Percentiles rank a stretch among this genome's conserved stretches.
These are phyloP conservation scores for Choanephora cucurbitarum DNA, from an alignment of 371 early-diverging fungal genomes.

Conservation along the genomic window DNA sequence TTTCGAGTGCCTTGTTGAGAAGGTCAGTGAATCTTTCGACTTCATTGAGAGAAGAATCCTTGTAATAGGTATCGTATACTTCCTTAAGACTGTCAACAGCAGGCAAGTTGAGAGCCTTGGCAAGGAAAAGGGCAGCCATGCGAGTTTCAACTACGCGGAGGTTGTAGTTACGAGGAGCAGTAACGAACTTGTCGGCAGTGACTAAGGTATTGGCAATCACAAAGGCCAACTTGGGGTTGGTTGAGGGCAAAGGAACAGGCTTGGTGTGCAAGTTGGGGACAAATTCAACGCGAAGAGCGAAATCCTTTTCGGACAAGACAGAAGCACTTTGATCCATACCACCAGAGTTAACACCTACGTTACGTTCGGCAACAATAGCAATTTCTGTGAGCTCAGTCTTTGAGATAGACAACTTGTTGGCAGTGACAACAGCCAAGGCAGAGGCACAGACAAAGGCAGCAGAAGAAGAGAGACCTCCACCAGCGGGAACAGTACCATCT, in stretches of 20 bases:
- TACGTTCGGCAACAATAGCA: slow-evolving; percentile 81
- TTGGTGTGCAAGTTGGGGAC: slow-evolving; percentile 71
- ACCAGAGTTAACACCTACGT: slow-evolving; percentile 83
- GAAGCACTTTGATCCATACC: slow-evolving; percentile 94
- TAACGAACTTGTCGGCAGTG: slow-evolving; percentile 84
- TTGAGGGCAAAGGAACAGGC: slow-evolving; percentile 63
- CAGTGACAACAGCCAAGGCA: slow-evolving; percentile 69
- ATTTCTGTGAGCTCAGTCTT: slow-evolving; percentile 73
- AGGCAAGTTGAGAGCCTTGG: slow-evolving; percentile 52
- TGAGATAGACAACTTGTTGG: slow-evolving; percentile 49
- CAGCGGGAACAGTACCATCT: slow-evolving; percentile 83
- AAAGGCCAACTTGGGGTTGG: slow-evolving; percentile 65
- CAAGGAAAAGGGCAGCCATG: slow-evolving; percentile 74
- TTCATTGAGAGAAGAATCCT: slow-evolving; percentile 25
- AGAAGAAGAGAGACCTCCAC: slow-evolving; percentile 85
- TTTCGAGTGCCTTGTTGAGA: slow-evolving; percentile 17
- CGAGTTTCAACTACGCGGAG: slow-evolving; percentile 94
- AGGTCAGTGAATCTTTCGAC: slow-evolving; percentile 48
- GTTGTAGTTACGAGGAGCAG: slow-evolving; percentile 90
- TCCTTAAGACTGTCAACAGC: slow-evolving; percentile 59
- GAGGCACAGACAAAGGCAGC: slow-evolving; percentile 85
- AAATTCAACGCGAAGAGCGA: slow-evolving; percentile 86
- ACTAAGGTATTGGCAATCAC: slow-evolving; percentile 92
- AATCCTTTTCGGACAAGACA: slow-evolving; percentile 71
- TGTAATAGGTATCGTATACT: slow-evolving; percentile 65